phyloP scores from a whole-genome alignment of 2,329 filamentous ascomycete species.

The Hypoxylon rubiginosum region DNA sequence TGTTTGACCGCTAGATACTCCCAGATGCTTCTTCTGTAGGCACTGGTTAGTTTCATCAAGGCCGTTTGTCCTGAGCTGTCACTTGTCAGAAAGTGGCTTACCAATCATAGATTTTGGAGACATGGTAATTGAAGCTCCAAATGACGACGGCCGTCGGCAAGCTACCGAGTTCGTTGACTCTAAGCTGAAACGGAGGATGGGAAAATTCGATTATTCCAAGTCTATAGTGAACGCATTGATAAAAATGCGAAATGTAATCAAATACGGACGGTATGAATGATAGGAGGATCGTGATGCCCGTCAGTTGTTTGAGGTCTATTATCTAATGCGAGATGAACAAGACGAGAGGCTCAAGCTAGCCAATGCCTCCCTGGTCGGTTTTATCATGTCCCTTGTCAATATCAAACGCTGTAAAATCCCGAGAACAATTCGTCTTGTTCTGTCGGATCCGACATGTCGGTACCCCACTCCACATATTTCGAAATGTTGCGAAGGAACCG shows the following conservation, averaged over 20 bases:
- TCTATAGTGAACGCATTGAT: neutral
- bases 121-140: neutral
- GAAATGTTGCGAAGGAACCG: constrained; percentile 2
- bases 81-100: neutral
- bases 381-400: constrained; percentile 25
- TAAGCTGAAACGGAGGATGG: neutral
- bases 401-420: constrained; percentile 5
- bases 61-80: neutral
- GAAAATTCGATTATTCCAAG: neutral
- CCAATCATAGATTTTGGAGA: too few relatives aligned
- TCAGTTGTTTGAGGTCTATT: constrained; percentile 3
- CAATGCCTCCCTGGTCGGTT: neutral
- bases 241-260: constrained; percentile 6
- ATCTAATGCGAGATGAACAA: constrained; percentile 9
- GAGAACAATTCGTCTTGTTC: constrained; percentile 1
- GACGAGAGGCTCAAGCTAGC: constrained; percentile 26
- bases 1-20: neutral
- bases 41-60: neutral
- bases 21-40: neutral
- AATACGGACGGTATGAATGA: constrained; percentile 3
- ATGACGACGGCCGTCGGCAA: neutral
- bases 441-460: constrained; percentile 30
- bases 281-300: constrained; percentile 18
- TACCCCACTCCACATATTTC: constrained; percentile 4
- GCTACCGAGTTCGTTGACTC: neutral